Evolutionary conservation across 345 rosid genomes (phyloP).

Genomic region (Limnanthes douglasii): DNA sequence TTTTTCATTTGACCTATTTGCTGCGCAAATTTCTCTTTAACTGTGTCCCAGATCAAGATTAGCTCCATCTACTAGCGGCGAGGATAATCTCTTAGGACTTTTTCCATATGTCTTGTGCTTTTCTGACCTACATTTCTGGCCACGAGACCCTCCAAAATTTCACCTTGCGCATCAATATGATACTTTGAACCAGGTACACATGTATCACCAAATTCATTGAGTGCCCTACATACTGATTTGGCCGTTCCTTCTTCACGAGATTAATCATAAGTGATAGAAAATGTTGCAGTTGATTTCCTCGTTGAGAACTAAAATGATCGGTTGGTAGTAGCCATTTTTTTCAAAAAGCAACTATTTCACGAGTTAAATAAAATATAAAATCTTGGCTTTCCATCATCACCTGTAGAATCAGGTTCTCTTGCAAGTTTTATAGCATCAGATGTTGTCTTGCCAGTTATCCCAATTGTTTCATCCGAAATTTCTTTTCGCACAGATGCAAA

Average conservation of each 20-base stretch:
- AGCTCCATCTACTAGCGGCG: slow-evolving; percentile 51
- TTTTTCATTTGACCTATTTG: slow-evolving; percentile 79
- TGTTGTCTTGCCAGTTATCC: too few species aligned
- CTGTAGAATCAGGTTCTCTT: too few species aligned
- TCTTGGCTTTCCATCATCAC: slow-evolving; percentile 82
- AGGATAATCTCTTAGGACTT: slow-evolving; percentile 56
- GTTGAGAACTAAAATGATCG: slow-evolving; percentile 80
- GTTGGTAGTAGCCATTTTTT: slow-evolving; percentile 84
- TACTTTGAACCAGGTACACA: slow-evolving; percentile 92
- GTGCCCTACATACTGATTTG: slow-evolving; percentile 79
- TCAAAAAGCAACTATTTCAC: slow-evolving; percentile 78
- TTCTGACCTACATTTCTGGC: slow-evolving; percentile 78
- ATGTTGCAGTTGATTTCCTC: slow-evolving; percentile 74
- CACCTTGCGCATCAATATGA: slow-evolving; percentile 79
- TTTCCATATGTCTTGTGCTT: slow-evolving; percentile 65
- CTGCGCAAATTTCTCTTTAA: slow-evolving; percentile 75
- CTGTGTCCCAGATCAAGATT: slow-evolving; percentile 65
- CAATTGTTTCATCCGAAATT: too few species aligned
- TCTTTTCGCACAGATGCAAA: too few species aligned
- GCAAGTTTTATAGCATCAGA: too few species aligned
- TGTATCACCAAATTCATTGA: slow-evolving; percentile 83
- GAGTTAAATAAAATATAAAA: slow-evolving; percentile 93
- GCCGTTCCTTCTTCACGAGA: slow-evolving; percentile 95
- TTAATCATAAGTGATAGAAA: slow-evolving; percentile 75
- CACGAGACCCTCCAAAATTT: slow-evolving; percentile 94